These are phyloP conservation scores for Exobasidium cylindrosporum DNA, from an alignment of 1,284 basidiomycete genomes.

Conservation along the genomic window DNA sequence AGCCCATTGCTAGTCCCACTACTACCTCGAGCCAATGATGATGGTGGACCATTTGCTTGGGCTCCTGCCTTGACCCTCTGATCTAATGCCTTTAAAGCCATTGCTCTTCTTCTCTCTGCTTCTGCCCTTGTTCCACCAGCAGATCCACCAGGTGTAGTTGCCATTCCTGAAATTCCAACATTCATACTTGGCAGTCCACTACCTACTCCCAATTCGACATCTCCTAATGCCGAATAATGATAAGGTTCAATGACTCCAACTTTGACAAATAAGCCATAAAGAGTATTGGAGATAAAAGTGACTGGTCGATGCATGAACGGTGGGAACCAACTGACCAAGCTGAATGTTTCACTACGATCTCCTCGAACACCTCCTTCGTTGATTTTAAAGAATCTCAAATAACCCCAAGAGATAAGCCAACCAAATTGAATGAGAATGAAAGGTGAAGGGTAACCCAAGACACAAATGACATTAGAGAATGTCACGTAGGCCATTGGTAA, in stretches of 20 bases:
- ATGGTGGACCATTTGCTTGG: background rate
- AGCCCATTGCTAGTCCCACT: background rate
- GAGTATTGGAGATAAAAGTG: constrained; percentile 66
- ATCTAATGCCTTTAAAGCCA: constrained; percentile 93
- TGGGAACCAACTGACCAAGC: constrained; percentile 95
- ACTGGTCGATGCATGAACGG: constrained; percentile 69
- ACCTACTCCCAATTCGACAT: constrained; percentile 72
- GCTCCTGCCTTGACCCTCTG: constrained; percentile 61
- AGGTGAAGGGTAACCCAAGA: constrained; percentile 85
- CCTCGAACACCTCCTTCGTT: constrained; percentile 66
- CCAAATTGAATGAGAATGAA: constrained; percentile 97
- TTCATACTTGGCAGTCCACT: constrained; percentile 70
- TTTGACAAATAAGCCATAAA: constrained; percentile 64
- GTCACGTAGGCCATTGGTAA: constrained; percentile 91
- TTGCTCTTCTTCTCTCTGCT: constrained; percentile 63
- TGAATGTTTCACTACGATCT: constrained; percentile 91
- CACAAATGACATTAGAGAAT: constrained; percentile 80
- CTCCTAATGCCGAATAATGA: constrained; percentile 61
- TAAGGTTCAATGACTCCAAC: constrained; percentile 77
- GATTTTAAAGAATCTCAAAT: constrained; percentile 92
- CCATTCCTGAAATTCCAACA: constrained; percentile 67
- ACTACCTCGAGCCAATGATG: background rate
- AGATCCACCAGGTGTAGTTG: constrained; percentile 61
- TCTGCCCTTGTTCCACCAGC: constrained; percentile 35
- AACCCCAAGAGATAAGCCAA: constrained; percentile 92